phyloP scores from a whole-genome alignment of 768 basidiomycete genomes.

The Boletus eberwhitei region DNA sequence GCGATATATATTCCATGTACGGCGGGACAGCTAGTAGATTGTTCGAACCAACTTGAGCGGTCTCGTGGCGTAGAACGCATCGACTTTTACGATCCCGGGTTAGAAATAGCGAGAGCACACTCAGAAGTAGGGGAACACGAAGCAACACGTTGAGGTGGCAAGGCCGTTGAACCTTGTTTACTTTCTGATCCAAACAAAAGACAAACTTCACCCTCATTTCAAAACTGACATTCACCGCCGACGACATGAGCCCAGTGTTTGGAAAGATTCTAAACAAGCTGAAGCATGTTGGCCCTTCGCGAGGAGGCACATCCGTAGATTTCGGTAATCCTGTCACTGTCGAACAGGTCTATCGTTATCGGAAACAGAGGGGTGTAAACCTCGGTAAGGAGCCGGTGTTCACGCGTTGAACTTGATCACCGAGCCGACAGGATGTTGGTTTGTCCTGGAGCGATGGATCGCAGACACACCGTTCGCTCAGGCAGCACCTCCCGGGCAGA shows the following conservation, averaged over 20 bases:
- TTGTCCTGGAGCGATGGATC: constrained; percentile 79
- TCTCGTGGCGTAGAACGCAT: not conserved
- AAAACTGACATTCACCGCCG: not conserved
- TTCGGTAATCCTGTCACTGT: constrained; percentile 5
- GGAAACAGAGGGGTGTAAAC: constrained; percentile 80
- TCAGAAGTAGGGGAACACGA: not conserved
- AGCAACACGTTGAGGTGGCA: not conserved
- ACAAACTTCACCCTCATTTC: not conserved
- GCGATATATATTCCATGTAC: not conserved
- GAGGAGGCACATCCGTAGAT: not conserved
- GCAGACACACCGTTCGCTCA: constrained; percentile 51
- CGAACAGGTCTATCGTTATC: constrained; percentile 48
- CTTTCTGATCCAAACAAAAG: constrained; percentile 15
- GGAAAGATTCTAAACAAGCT: constrained; percentile 18
- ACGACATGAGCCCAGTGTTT: constrained; percentile 12
- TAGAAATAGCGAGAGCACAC: not conserved
- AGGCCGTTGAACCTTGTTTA: constrained; percentile 6
- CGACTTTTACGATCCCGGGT: not conserved
- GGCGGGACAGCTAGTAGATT: not conserved
- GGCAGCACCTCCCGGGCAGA: constrained; percentile 54
- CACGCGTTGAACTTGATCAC: constrained; percentile 8
- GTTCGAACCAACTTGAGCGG: not conserved
- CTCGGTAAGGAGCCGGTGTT: constrained; percentile 46
- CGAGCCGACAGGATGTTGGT: constrained; percentile 59
- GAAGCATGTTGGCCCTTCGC: constrained; percentile 6